Evolutionary conservation across 2,329 filamentous ascomycete genomes (phyloP).

Genomic region (Monosporascus sp.): DNA sequence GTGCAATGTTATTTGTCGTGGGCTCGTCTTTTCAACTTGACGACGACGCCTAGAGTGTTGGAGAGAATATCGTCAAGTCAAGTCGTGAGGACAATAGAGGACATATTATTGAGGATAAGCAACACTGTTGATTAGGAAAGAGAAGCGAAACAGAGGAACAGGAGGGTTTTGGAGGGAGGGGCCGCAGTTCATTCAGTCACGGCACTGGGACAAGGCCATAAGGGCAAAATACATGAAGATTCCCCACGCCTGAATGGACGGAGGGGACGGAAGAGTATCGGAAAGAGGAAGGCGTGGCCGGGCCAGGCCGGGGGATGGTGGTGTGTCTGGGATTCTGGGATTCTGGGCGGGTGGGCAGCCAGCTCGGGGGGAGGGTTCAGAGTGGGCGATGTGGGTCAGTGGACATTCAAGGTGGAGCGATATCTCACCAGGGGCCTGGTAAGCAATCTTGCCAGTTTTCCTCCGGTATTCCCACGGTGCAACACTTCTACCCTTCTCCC

Average conservation of each 20-base stretch:
- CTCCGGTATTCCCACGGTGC: not conserved
- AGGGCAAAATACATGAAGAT: not conserved
- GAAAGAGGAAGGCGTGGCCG: not conserved
- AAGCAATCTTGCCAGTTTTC: not conserved
- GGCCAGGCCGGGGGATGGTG: not conserved
- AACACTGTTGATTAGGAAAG: not conserved
- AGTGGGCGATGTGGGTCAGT: not conserved
- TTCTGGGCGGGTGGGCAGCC: no score
- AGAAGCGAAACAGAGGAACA: not conserved
- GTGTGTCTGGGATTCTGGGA: no score
- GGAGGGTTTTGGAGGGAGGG: not conserved
- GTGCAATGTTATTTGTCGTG: not conserved
- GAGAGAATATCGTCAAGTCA: no score
- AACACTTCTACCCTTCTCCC: not conserved
- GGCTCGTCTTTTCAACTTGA: not conserved
- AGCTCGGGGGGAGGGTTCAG: no score
- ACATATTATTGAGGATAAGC: no score
- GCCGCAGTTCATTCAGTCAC: not conserved
- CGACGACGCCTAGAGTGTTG: not conserved
- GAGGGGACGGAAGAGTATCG: not conserved
- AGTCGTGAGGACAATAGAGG: no score
- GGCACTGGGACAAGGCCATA: not conserved
- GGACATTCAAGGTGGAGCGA: not conserved
- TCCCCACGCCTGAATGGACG: not conserved
- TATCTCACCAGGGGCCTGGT: not conserved